Percentiles rank a stretch among this genome's conserved stretches.
These are phyloP conservation scores for Podospora australis DNA, from an alignment of 495 filamentous ascomycete species.

Conservation along the genomic window DNA sequence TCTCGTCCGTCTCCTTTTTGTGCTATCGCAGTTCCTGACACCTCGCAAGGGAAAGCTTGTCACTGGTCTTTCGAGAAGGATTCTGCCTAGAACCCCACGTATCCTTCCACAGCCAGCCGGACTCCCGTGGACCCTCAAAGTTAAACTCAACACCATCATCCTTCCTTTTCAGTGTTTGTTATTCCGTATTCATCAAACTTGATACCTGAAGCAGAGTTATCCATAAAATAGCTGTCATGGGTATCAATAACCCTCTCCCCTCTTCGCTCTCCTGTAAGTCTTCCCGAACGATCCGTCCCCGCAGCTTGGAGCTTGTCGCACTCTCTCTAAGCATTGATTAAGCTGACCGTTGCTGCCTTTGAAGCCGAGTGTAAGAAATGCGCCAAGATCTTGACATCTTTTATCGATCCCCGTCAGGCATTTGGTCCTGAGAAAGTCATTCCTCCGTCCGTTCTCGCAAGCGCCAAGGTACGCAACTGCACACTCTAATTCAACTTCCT, in stretches of 20 bases:
- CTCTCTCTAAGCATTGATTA: not conserved
- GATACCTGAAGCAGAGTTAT: too few relatives aligned
- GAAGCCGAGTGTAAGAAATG: conserved; percentile 84
- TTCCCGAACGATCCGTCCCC: conserved; percentile 17
- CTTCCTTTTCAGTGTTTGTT: too few relatives aligned
- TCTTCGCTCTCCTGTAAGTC: conserved; percentile 53
- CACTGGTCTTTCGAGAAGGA: too few relatives aligned
- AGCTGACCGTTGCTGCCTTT: conserved; percentile 6
- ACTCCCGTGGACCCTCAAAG: too few relatives aligned
- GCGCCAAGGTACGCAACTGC: conserved; percentile 67
- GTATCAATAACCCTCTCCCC: conserved; percentile 53
- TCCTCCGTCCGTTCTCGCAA: conserved; percentile 80
- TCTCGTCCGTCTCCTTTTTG: too few relatives aligned
- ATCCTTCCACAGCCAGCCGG: not conserved
- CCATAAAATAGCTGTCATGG: conserved; percentile 31
- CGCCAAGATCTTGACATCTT: conserved; percentile 88
- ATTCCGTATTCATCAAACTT: too few relatives aligned
- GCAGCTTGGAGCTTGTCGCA: not conserved
- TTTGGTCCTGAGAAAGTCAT: conserved; percentile 98
- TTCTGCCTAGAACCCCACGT: not conserved
- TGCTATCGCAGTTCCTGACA: too few relatives aligned
- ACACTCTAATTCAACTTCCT: not conserved
- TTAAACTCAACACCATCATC: too few relatives aligned
- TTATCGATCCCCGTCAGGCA: conserved; percentile 87
- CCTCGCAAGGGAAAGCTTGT: too few relatives aligned